A percentile compares a stretch with the other conserved stretches of the same genome.
Evolutionary conservation across 2,329 filamentous ascomycete genomes (phyloP).

Genomic region (Epichloe uncinata): DNA sequence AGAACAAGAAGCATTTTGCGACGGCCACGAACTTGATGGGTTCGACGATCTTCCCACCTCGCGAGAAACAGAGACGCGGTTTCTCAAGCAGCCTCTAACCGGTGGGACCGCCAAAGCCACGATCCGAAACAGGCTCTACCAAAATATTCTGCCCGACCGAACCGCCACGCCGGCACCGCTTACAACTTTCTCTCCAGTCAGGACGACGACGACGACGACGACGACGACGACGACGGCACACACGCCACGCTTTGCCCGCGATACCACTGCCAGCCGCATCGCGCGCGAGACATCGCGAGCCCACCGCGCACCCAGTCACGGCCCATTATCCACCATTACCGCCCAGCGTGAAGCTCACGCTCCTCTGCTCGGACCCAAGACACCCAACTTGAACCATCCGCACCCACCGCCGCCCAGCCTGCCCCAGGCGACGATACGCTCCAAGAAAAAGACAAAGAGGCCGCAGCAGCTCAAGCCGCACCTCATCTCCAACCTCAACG

Average conservation of each 20-base stretch:
- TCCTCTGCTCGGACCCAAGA: constrained; percentile 38
- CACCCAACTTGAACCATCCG: constrained; percentile 24
- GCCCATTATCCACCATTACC: constrained; percentile 39
- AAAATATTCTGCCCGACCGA: constrained; percentile 41
- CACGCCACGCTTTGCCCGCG: constrained; percentile 49
- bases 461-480: constrained; percentile 65
- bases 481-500: constrained; percentile 72
- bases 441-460: constrained; percentile 43
- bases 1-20: constrained; percentile 50
- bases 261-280: constrained; percentile 52
- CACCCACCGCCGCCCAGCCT: constrained; percentile 21
- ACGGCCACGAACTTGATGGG: constrained; percentile 80
- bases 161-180: constrained; percentile 38
- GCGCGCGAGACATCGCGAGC: constrained; percentile 49
- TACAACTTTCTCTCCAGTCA: constrained; percentile 44
- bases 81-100: constrained; percentile 58
- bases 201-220: constrained; percentile 26
- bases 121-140: constrained; percentile 42
- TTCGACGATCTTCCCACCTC: constrained; percentile 96
- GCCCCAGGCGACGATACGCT: constrained; percentile 30
- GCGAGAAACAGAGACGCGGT: constrained; percentile 65
- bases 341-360: constrained; percentile 40
- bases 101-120: constrained; percentile 53
- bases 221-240: constrained; percentile 12
- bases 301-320: constrained; percentile 41